Evolutionary conservation across 768 basidiomycete genomes (phyloP), one percentile per base, ranked within the genome.

Genomic region (Cystobasidium ongulense): DNA sequence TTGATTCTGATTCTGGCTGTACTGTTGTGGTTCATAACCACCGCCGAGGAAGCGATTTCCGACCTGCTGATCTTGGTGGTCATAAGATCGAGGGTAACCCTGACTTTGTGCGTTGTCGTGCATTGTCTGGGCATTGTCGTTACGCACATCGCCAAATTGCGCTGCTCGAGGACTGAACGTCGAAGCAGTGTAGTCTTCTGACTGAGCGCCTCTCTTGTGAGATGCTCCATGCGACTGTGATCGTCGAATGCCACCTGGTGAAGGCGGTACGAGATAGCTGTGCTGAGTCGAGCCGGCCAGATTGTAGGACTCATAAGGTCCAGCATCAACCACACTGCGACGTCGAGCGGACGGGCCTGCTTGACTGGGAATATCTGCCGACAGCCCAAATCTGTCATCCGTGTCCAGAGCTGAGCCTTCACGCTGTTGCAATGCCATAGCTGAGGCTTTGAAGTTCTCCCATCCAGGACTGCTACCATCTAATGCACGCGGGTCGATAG

Each of bases 261-360:
- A 71, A 13, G 68, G 68, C 25, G 53, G 68, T 21, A 71, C 27
- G 27, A 71, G 54, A 35, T 53, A 71, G 68, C 35, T 54, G 50
- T 70, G 67, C 27, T 38, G 67, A 38, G 46, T 50, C 23, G 41
- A 27, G 38, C 21, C 8, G 38, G 5, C 36, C n/a, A 59, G 33
- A 17, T 15, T 61, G 54, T 17, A 15, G 27, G 68, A 25, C 4
- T 59, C 68, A 27, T 71, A 71, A n/a, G 68, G 68, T 5, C 31
- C 15, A n/a, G 27, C 36, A 7, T 43, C 68, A 8, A 61, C 33
- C 3, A 31, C 54, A 27, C 68, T 71, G n/a, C 54, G 5, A 7
- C 68, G 8, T 2, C 68, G 52, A 4, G 68, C 36, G 5, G 68
- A 71, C 10, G 68, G 68, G 1, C 68, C 68, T 33, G 53, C 68